These are phyloP conservation scores for Apiotrichum domesticum DNA, from an alignment of 1,284 basidiomycete species.

Conservation along the genomic window DNA sequence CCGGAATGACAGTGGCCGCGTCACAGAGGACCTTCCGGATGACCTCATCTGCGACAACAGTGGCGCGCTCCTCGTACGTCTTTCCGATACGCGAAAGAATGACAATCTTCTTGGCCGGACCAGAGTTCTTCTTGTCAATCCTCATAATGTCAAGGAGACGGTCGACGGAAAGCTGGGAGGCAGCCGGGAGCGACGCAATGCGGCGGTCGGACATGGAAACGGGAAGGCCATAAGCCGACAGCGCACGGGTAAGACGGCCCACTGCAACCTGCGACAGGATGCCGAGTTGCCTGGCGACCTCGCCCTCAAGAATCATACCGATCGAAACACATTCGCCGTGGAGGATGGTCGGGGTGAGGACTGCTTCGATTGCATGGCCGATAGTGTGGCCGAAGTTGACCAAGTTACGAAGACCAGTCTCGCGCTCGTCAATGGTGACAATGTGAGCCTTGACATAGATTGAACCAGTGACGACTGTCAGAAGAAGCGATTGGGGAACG, in stretches of 20 bases:
- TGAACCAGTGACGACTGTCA: conserved; percentile 77
- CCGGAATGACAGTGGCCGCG: conserved; percentile 66
- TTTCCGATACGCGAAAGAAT: conserved; percentile 83
- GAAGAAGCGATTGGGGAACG: conserved; percentile 58
- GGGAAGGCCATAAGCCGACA: conserved; percentile 82
- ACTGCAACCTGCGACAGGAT: conserved; percentile 81
- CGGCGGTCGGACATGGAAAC: conserved; percentile 69
- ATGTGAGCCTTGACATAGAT: conserved; percentile 91
- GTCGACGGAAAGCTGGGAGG: conserved; percentile 68
- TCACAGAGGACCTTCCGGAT: conserved; percentile 76
- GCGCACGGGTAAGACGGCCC: conserved; percentile 72
- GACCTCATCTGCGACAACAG: conserved; percentile 69
- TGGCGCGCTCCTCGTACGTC: conserved; percentile 87
- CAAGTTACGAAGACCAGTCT: conserved; percentile 88
- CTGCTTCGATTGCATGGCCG: conserved; percentile 91
- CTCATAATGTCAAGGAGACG: conserved; percentile 81
- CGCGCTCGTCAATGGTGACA: conserved; percentile 89
- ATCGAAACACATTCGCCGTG: conserved; percentile 91
- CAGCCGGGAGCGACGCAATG: conserved; percentile 64
- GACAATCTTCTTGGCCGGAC: conserved; percentile 82
- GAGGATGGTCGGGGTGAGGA: conserved; percentile 80
- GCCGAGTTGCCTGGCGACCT: conserved; percentile 80
- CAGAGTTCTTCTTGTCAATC: conserved; percentile 98
- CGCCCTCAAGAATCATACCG: conserved; percentile 90
- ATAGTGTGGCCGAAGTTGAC: conserved; percentile 97